These are phyloP conservation scores for Ricinus communis DNA, from an alignment of 345 rosid genomes.

Conservation along the genomic window DNA sequence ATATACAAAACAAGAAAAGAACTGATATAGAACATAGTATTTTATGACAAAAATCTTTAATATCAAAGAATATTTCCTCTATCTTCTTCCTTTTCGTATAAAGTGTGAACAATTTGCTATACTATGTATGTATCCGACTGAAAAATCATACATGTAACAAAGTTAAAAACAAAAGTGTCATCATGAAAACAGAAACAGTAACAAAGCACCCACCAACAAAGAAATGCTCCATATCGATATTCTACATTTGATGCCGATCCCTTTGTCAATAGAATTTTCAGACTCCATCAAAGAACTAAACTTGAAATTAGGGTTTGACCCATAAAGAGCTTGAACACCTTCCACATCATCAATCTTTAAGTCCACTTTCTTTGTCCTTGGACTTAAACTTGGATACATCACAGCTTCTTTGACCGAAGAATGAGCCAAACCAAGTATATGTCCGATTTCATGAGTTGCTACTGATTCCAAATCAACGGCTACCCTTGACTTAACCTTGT, in stretches of 20 bases:
- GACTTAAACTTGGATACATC: conserved; percentile 88
- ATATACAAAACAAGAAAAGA: too few species aligned
- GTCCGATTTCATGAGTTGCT: conserved; percentile 95
- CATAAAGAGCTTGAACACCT: conserved; percentile 73
- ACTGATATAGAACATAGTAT: too few species aligned
- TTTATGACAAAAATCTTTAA: neutral
- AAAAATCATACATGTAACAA: neutral
- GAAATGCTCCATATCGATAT: conserved; percentile 32
- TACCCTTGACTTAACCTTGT: conserved; percentile 40
- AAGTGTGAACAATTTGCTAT: conserved; percentile 2
- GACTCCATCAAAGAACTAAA: conserved; percentile 55
- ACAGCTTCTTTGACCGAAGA: conserved; percentile 74
- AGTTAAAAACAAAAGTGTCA: neutral
- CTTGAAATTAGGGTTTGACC: conserved; percentile 71
- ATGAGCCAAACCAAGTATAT: conserved; percentile 79
- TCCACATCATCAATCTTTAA: conserved; percentile 78
- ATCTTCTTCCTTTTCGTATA: neutral
- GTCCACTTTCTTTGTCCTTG: conserved; percentile 59
- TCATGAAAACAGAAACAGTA: conserved; percentile 15
- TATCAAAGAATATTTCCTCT: neutral
- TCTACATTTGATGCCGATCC: conserved; percentile 5
- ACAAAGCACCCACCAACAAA: conserved; percentile 32
- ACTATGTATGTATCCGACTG: neutral
- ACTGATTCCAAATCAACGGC: conserved; percentile 94
- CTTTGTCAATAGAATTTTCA: conserved; percentile 52